Base-by-base conservation (phyloP, 345 rosid genomes). In the Melastoma malabathricum region DNA sequence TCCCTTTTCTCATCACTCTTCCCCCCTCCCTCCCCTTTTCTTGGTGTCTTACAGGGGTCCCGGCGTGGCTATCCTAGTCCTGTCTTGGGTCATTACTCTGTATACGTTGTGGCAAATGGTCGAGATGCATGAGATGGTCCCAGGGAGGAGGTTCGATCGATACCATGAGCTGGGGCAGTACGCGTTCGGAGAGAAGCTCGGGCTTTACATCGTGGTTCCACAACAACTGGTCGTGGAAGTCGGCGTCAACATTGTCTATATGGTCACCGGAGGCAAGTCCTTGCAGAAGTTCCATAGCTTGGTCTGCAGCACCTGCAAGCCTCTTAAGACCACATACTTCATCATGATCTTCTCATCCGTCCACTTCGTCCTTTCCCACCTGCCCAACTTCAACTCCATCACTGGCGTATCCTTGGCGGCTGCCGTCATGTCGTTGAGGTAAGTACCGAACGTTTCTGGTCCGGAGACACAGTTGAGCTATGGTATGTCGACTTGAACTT, bases 21-120 rank as follows among this genome's bases (percentile, higher is more conserved):
- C 20, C 3, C 6, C 5, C 6, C 0, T 50, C n/a, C n/a, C n/a
- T n/a, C n/a, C n/a, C n/a, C n/a, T n/a, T 49, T 50, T 25, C 13
- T 10, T 34, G 0, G 54, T 17, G 44, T 16, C 44, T 51, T 12
- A 34, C 72, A 85, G 94, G 94, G 87, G 94, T 57, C 94, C 87
- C 7, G 94, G 94, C 25, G 78, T 77, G 16, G 83, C 20, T 6
- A 43, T 85, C 18, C 22, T 85, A 22, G 29, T 85, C 1, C 46
- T 85, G 25, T 85, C 94, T 45, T 85, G 94, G 94, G 15, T 79
- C 15, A 75, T 82, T 58, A 85, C 94, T 12, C 59, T 85, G 1
- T 85, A 77, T 71, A 85, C 94, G 0, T 63, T 85, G 18, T 85
- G 94, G 89, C 94, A 85, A 59, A 85, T 85, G 94, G 94, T 85